phyloP scores from a whole-genome alignment of 441 rosid genomes.

The Croton setiger region DNA sequence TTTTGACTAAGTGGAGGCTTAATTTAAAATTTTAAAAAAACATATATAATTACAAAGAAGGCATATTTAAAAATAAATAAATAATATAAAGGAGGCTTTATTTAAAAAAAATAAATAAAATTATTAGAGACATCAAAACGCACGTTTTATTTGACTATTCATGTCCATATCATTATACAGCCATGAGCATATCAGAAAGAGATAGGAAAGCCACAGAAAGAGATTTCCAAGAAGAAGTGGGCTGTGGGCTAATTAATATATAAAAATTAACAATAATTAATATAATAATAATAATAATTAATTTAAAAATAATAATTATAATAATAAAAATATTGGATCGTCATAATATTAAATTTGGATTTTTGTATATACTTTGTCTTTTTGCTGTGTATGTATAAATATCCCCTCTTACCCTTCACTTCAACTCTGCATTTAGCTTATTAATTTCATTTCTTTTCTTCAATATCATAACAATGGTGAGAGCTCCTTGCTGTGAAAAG shows the following conservation, averaged over 20 bases:
- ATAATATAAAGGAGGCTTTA: too few species aligned
- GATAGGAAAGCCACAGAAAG: not conserved
- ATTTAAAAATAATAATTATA: too few species aligned
- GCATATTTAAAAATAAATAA: not conserved
- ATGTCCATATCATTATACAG: conserved; percentile 1
- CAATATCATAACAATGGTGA: conserved; percentile 32
- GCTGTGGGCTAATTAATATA: not conserved
- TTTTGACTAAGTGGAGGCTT: too few species aligned
- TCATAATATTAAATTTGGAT: not conserved
- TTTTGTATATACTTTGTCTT: not conserved
- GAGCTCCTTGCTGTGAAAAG: conserved; percentile 65
- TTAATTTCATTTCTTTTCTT: not conserved
- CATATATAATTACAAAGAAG: too few species aligned
- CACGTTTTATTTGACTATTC: conserved; percentile 27
- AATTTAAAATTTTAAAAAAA: too few species aligned
- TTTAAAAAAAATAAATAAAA: not conserved
- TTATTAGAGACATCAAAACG: not conserved
- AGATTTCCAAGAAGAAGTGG: conserved; percentile 19
- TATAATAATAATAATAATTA: too few species aligned
- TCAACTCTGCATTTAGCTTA: not conserved
- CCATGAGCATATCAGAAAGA: not conserved
- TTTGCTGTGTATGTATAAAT: not conserved
- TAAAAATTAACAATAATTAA: not conserved
- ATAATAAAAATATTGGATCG: too few species aligned
- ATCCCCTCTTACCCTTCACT: not conserved